Base-by-base conservation (phyloP, 768 basidiomycete species). In the Exsudoporus frostii region DNA sequence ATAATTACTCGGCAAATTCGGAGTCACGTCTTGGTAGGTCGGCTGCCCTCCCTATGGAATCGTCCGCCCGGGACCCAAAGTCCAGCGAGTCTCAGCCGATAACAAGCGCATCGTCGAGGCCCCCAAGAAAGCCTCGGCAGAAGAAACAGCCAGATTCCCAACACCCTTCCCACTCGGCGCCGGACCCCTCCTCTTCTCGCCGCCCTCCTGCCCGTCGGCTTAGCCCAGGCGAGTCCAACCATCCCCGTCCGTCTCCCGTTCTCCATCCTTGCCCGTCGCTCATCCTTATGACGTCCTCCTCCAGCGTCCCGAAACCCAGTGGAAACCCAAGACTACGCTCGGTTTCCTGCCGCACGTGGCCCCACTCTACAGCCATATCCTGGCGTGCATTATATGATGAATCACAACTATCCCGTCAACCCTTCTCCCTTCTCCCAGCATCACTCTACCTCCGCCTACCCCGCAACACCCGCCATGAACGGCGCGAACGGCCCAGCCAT, bases 331-430 rank as follows among this genome's bases (percentile, higher is more conserved):
- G 67, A 67, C 51, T 51, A 63, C 58, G 20, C 61, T 37, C 73
- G 66, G 38, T 57, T 71, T 52, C 68, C 61, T 67, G 65, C 56
- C 67, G 75, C 66, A 66, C 80, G 65, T 67, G 70, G 61, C 36
- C 69, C 66, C 45, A 67, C 71, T 53, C 76, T 79, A 56, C 81
- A 80, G 61, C 79, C 82, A 15, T 84, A 83, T 67, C 80, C 81
- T 43, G 74, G 73, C 24, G 73, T 79, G 9, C 82, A 80, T 42
- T 73, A 66, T 62, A 75, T 83, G 67, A 89, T 88, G 86, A 90
- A 88, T 67, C 82, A 83, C 48, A 71, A 80, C 54, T 90, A 88
- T 43, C 78, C 84, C 24, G 73, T 82, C 58, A 83, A 81, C 63
- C 80, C 81, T 54, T 76, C 84, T 51, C 74, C 75, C 11, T 79